A percentile compares a stretch with the other conserved stretches of the same genome.
These are phyloP conservation scores for Penicillium sp. DNA, from an alignment of 2,329 filamentous ascomycete species.

Conservation along the genomic window DNA sequence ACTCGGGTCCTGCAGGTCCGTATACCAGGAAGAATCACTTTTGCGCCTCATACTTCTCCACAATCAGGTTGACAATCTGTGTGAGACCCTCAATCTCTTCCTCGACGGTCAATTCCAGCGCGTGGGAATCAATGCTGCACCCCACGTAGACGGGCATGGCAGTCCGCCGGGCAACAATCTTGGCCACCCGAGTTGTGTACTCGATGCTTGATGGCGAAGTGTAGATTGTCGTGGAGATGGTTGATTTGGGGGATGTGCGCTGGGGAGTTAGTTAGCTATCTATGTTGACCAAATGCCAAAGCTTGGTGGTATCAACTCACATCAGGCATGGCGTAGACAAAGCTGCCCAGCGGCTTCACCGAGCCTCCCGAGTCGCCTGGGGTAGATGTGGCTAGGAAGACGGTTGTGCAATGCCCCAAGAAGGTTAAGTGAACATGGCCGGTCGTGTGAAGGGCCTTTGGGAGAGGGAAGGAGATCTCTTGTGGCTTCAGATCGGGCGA, in stretches of 20 bases:
- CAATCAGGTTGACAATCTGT: slow-evolving; percentile 71
- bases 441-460: slow-evolving; percentile 59
- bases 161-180: slow-evolving; percentile 75
- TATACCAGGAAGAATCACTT: too few relatives aligned
- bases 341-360: slow-evolving; percentile 73
- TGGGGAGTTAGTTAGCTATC: slow-evolving; percentile 26
- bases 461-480: slow-evolving; percentile 62
- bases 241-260: slow-evolving; percentile 55
- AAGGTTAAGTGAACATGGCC: slow-evolving; percentile 64
- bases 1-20: too few relatives aligned
- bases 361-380: slow-evolving; percentile 45
- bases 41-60: slow-evolving; percentile 48
- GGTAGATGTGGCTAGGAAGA: slow-evolving; percentile 62
- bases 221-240: slow-evolving; percentile 77
- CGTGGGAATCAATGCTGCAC: slow-evolving; percentile 79
- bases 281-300: too few relatives aligned
- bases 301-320: slow-evolving; percentile 54
- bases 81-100: slow-evolving; percentile 92
- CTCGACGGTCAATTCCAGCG: slow-evolving; percentile 78
- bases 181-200: slow-evolving; percentile 83
- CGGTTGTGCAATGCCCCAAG: slow-evolving; percentile 55
- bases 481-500: slow-evolving; percentile 47
- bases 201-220: slow-evolving; percentile 74
- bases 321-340: slow-evolving; percentile 92
- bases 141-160: slow-evolving; percentile 84